Percentiles rank a stretch among this genome's conserved stretches.
Evolutionary conservation across 768 basidiomycete species (phyloP).

Genomic region (Lactifluus pinguis): DNA sequence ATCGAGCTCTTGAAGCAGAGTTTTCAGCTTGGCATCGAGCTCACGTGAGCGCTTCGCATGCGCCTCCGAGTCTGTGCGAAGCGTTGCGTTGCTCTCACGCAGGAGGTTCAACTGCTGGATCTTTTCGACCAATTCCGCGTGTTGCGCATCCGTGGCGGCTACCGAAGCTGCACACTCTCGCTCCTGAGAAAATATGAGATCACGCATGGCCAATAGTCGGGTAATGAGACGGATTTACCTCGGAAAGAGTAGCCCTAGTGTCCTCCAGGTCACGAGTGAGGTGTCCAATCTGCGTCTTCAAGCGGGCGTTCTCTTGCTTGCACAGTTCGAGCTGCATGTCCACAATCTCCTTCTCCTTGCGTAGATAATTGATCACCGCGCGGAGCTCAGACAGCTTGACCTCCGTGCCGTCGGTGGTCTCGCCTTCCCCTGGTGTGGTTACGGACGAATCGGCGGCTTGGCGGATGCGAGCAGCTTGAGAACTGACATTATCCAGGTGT

Average conservation of each 20-base stretch:
- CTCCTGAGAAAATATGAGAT: slow-evolving; percentile 40
- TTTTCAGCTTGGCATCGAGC: slow-evolving; percentile 53
- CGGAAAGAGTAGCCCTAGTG: slow-evolving; percentile 56
- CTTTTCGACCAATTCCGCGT: slow-evolving; percentile 74
- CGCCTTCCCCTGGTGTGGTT: slow-evolving; percentile 33
- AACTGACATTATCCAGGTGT: slow-evolving; percentile 77
- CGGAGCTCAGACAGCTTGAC: slow-evolving; percentile 64
- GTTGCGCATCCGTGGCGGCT: slow-evolving; percentile 66
- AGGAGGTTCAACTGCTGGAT: slow-evolving; percentile 83
- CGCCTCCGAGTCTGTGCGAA: slow-evolving; percentile 69
- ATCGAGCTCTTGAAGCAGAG: slow-evolving; percentile 53
- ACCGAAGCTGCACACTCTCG: slow-evolving; percentile 68
- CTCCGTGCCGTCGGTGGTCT: slow-evolving; percentile 44
- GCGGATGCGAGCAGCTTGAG: slow-evolving; percentile 74
- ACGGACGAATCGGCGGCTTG: slow-evolving; percentile 50
- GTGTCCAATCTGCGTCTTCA: slow-evolving; percentile 71
- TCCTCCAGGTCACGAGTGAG: slow-evolving; percentile 62
- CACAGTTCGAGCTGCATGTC: slow-evolving; percentile 80
- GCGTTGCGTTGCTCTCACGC: slow-evolving; percentile 80
- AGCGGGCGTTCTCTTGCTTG: slow-evolving; percentile 64
- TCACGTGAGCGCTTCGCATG: slow-evolving; percentile 59
- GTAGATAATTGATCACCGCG: slow-evolving; percentile 69
- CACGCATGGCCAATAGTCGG: background rate
- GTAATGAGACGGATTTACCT: slow-evolving; percentile 36
- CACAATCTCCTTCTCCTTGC: slow-evolving; percentile 88